Evolutionary conservation across 2,329 filamentous ascomycete genomes (phyloP).

Genomic region (Cordyceps cateniannulata): DNA sequence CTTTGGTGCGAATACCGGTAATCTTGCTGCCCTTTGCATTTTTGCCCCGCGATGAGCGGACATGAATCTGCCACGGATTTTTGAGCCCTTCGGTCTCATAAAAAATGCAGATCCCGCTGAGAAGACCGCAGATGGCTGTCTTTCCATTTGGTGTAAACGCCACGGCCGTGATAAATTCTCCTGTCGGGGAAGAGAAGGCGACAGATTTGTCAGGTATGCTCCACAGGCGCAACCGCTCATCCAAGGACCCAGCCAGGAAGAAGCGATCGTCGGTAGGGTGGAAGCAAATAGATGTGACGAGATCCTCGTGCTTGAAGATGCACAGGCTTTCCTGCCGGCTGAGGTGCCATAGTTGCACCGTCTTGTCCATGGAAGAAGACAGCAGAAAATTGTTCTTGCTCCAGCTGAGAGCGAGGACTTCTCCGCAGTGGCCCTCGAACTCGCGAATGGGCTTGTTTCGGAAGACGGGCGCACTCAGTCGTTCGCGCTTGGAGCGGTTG

Average conservation of each 20-base stretch:
- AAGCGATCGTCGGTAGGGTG: slow-evolving; percentile 94
- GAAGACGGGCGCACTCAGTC: slow-evolving; percentile 86
- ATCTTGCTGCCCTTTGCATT: slow-evolving; percentile 98
- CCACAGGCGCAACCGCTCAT: slow-evolving; percentile 84
- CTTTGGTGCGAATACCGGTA: slow-evolving; percentile 75
- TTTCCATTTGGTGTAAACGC: slow-evolving; percentile 90
- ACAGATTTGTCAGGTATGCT: slow-evolving; percentile 96
- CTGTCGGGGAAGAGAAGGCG: slow-evolving; percentile 68
- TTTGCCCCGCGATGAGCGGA: slow-evolving; percentile 85
- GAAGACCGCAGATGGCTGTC: slow-evolving; percentile 78
- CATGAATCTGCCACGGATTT: slow-evolving; percentile 77
- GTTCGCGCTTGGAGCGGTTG: slow-evolving; percentile 38
- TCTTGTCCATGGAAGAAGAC: slow-evolving; percentile 97
- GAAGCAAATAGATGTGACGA: slow-evolving; percentile 91
- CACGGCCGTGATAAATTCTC: slow-evolving; percentile 89
- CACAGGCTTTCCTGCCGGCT: slow-evolving; percentile 80
- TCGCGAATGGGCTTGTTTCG: slow-evolving; percentile 69
- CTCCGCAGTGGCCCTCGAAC: slow-evolving; percentile 76
- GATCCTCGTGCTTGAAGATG: slow-evolving; percentile 90
- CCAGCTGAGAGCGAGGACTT: slow-evolving; percentile 90
- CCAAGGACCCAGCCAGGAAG: slow-evolving; percentile 88
- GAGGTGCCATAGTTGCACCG: slow-evolving; percentile 88
- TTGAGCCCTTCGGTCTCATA: slow-evolving; percentile 90
- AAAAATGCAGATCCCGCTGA: slow-evolving; percentile 81
- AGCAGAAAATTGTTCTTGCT: slow-evolving; percentile 98